phyloP scores from a whole-genome alignment of 192 early-diverging fungal genomes.

The Linnemannia schmuckeri region DNA sequence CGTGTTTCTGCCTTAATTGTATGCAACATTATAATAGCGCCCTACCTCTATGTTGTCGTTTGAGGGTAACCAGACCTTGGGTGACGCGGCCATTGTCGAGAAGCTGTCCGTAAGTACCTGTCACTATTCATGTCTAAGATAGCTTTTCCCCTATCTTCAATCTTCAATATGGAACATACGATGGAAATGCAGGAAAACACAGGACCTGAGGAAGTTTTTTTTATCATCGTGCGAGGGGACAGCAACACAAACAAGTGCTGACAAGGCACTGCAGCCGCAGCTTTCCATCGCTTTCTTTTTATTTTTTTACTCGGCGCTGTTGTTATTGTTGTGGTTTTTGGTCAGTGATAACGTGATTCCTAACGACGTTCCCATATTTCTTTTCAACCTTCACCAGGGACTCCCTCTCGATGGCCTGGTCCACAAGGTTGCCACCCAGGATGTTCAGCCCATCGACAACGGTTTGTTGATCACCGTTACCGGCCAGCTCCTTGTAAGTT shows the following conservation, averaged over 20 bases:
- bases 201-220: no score
- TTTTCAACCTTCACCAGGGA: conserved; percentile 46
- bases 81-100: conserved; percentile 75
- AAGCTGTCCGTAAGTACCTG: conserved; percentile 78
- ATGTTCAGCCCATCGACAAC: conserved; percentile 84
- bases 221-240: no score
- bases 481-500: conserved; percentile 84
- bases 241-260: no score
- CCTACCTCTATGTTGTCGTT: conserved; percentile 88
- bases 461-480: conserved; percentile 81
- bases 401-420: conserved; percentile 84
- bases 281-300: no score
- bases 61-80: conserved; percentile 78
- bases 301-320: no score
- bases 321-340: background rate
- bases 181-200: no score
- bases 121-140: no score
- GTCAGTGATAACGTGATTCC: background rate
- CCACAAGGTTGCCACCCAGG: conserved; percentile 82
- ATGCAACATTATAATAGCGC: conserved; percentile 62
- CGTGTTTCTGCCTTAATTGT: background rate
- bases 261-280: no score
- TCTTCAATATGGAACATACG: no score
- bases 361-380: background rate
- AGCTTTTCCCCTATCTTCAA: no score